A percentile compares a stretch with the other conserved stretches of the same genome.
These are phyloP conservation scores for Nothomitra cinnamomea DNA, from an alignment of 2,329 filamentous ascomycete genomes.

Conservation along the genomic window DNA sequence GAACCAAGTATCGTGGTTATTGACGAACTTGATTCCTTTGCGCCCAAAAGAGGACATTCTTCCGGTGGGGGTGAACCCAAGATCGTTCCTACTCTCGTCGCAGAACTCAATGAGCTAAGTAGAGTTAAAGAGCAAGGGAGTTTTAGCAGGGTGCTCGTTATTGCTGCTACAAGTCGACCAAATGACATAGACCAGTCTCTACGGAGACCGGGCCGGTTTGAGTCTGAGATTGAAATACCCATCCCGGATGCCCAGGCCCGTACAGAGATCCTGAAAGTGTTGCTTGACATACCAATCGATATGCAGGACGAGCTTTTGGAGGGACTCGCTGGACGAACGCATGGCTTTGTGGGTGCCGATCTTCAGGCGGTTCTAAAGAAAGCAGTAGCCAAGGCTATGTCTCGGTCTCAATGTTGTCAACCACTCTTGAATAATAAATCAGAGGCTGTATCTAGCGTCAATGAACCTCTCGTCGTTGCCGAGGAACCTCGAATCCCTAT, in stretches of 20 bases:
- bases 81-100: slow-evolving; percentile 24
- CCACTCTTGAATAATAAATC: no score
- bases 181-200: slow-evolving; percentile 56
- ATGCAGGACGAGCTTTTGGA: slow-evolving; percentile 36
- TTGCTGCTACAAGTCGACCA: slow-evolving; percentile 57
- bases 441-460: slow-evolving; percentile 9
- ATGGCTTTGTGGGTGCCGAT: slow-evolving; percentile 74
- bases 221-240: slow-evolving; percentile 52
- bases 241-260: slow-evolving; percentile 58
- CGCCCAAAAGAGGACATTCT: slow-evolving; percentile 38
- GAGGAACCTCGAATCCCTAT: neutral
- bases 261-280: slow-evolving; percentile 53
- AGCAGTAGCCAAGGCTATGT: slow-evolving; percentile 26
- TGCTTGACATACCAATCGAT: slow-evolving; percentile 31
- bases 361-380: slow-evolving; percentile 45
- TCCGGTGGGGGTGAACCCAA: slow-evolving; percentile 21
- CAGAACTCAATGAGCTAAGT: slow-evolving; percentile 37
- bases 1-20: slow-evolving; percentile 67
- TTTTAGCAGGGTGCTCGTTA: slow-evolving; percentile 46
- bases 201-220: slow-evolving; percentile 46
- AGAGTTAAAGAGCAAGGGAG: slow-evolving; percentile 21
- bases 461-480: neutral
- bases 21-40: slow-evolving; percentile 57
- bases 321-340: slow-evolving; percentile 54
- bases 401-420: neutral